These are phyloP conservation scores for Pestalotiopsis sp. DNA, from an alignment of 2,329 filamentous ascomycete genomes.

Conservation along the genomic window DNA sequence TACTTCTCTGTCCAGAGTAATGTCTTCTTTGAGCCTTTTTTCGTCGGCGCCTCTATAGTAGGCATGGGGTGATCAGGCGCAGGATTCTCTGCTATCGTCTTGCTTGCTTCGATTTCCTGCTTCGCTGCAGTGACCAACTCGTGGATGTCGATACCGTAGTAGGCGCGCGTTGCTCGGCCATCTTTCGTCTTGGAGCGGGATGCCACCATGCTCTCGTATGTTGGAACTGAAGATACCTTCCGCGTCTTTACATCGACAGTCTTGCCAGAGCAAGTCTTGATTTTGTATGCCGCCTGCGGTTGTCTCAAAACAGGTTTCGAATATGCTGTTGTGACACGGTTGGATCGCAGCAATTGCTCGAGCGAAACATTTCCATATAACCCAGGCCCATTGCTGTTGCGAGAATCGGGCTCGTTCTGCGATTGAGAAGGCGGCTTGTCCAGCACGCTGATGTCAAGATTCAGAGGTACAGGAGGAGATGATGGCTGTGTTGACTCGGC, in stretches of 20 bases:
- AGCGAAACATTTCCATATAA: slow-evolving; percentile 11
- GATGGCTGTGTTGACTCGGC: slow-evolving; percentile 24
- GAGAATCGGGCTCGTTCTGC: not conserved
- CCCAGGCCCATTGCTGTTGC: not conserved
- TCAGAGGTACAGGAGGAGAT: slow-evolving; percentile 19
- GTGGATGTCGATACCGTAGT: slow-evolving; percentile 93
- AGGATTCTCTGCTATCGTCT: slow-evolving; percentile 19
- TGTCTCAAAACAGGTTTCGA: slow-evolving; percentile 21
- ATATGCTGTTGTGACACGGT: slow-evolving; percentile 22
- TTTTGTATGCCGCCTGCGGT: slow-evolving; percentile 35
- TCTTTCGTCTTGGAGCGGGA: slow-evolving; percentile 67
- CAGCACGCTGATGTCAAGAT: slow-evolving; percentile 12
- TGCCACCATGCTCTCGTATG: slow-evolving; percentile 70
- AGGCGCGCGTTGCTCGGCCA: slow-evolving; percentile 72
- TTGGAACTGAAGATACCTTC: slow-evolving; percentile 42
- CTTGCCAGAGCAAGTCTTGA: slow-evolving; percentile 60
- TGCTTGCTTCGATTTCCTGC: slow-evolving; percentile 52
- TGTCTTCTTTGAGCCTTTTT: slow-evolving; percentile 48
- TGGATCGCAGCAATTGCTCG: slow-evolving; percentile 22
- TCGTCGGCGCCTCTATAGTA: slow-evolving; percentile 41
- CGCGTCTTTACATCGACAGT: slow-evolving; percentile 58
- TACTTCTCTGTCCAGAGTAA: slow-evolving; percentile 98
- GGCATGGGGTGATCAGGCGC: slow-evolving; percentile 36
- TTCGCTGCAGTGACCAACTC: slow-evolving; percentile 73
- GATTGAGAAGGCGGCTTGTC: not conserved